A percentile compares a stretch with the other conserved stretches of the same genome.
Evolutionary conservation across 116 monocot species (phyloP).

Genomic region (Iris pallida): DNA sequence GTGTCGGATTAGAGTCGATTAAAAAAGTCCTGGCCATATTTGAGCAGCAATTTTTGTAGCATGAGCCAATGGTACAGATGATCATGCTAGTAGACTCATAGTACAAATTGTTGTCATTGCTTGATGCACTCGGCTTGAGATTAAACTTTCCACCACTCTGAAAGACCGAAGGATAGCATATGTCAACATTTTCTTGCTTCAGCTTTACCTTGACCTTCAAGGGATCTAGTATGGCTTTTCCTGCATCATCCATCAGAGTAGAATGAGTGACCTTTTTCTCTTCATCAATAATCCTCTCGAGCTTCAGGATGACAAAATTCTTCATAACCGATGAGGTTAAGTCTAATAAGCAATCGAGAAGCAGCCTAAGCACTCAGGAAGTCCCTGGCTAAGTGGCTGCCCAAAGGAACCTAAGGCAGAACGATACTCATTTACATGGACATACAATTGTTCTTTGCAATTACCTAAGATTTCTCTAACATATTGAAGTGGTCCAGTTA

Average conservation of each 20-base stretch:
- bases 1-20: constrained; percentile 37
- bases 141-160: constrained; percentile 93
- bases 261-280: constrained; percentile 74
- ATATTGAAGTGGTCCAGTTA: too few relatives aligned
- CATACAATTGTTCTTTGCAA: too few relatives aligned
- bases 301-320: constrained; percentile 76
- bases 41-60: constrained; percentile 86
- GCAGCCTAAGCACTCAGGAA: too few relatives aligned
- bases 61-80: constrained; percentile 73
- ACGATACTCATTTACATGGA: too few relatives aligned
- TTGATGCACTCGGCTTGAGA: constrained; percentile 75
- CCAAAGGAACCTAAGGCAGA: too few relatives aligned
- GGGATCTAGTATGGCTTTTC: too few relatives aligned
- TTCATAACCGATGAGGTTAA: constrained; percentile 71
- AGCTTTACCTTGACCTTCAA: too few relatives aligned
- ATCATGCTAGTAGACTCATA: constrained; percentile 87
- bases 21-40: constrained; percentile 89
- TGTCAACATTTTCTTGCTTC: too few relatives aligned
- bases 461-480: too few relatives aligned
- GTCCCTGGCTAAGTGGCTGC: too few relatives aligned
- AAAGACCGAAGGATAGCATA: constrained; percentile 92
- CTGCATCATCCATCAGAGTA: too few relatives aligned
- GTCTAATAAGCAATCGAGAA: too few relatives aligned
- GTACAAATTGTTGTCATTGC: constrained; percentile 80
- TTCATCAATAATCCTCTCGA: constrained; percentile 83